phyloP scores from a whole-genome alignment of 345 rosid genomes.

The Sisymbrium altissimum region DNA sequence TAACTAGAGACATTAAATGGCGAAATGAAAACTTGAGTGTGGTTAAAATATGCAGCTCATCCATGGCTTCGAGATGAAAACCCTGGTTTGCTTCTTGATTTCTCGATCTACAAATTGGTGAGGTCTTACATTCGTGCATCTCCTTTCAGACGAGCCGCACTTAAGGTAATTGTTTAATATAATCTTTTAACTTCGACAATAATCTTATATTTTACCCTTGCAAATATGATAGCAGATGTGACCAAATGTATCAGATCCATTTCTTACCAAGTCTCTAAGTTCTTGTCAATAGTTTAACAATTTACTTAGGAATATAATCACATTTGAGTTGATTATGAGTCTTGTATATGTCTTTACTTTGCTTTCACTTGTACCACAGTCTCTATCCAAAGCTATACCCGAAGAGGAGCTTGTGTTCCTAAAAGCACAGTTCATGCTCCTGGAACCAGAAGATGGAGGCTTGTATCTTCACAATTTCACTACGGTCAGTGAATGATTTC shows the following conservation, averaged over 20 bases:
- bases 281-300: background rate
- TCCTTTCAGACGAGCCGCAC: constrained; percentile 78
- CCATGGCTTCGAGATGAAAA: constrained; percentile 78
- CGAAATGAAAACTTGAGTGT: constrained; percentile 11
- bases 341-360: constrained; percentile 9
- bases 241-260: background rate
- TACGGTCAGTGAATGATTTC: constrained; percentile 45
- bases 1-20: background rate
- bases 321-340: background rate
- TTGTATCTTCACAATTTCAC: constrained; percentile 68
- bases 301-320: background rate
- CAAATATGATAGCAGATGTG: background rate
- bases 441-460: constrained; percentile 76
- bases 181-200: background rate
- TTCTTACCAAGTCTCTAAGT: background rate
- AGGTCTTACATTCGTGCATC: constrained; percentile 76
- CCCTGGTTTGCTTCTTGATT: constrained; percentile 62
- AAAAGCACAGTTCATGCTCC: constrained; percentile 63
- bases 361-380: constrained; percentile 43
- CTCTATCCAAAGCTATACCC: constrained; percentile 84
- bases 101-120: constrained; percentile 74
- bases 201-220: background rate
- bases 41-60: constrained; percentile 55
- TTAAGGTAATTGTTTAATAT: constrained; percentile 50
- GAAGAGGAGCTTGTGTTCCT: constrained; percentile 80